phyloP scores from a whole-genome alignment of 345 rosid genomes.

The Lumnitzera littorea region DNA sequence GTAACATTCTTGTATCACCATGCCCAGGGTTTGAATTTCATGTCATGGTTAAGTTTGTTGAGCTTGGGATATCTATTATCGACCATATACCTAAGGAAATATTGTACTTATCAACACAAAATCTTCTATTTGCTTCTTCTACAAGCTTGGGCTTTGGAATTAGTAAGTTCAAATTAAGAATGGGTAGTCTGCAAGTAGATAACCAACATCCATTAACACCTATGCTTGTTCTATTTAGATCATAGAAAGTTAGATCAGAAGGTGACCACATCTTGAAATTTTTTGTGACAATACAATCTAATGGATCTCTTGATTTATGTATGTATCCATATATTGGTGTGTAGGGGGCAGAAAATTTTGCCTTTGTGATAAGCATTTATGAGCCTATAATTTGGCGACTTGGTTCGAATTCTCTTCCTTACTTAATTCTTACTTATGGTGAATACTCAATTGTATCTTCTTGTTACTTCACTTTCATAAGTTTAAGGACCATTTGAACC shows the following conservation, averaged over 20 bases:
- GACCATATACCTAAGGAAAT: conserved; percentile 98
- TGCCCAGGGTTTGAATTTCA: conserved; percentile 69
- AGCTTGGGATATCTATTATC: conserved; percentile 82
- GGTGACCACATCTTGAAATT: conserved; percentile 66
- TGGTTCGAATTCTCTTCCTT: too few species aligned
- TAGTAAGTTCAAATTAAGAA: conserved; percentile 80
- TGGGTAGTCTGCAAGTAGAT: conserved; percentile 86
- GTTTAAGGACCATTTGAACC: too few species aligned
- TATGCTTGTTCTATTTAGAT: conserved; percentile 94
- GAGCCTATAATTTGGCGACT: conserved; percentile 99
- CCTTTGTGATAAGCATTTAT: conserved; percentile 85
- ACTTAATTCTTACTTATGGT: too few species aligned
- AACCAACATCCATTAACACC: conserved; percentile 93
- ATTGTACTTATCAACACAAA: conserved; percentile 76
- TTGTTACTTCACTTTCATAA: too few species aligned
- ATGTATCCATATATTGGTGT: conserved; percentile 86
- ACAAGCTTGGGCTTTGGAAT: conserved; percentile 87
- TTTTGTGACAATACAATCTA: conserved; percentile 68
- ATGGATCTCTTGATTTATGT: conserved; percentile 72
- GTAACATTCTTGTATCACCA: too few species aligned
- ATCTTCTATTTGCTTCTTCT: conserved; percentile 77
- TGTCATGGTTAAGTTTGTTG: conserved; percentile 76
- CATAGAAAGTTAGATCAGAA: conserved; percentile 69
- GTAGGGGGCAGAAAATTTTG: conserved; percentile 77
- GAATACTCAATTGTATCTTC: too few species aligned